phyloP scores from a whole-genome alignment of 192 early-diverging fungal genomes.

The Backusella parvicylindrica region DNA sequence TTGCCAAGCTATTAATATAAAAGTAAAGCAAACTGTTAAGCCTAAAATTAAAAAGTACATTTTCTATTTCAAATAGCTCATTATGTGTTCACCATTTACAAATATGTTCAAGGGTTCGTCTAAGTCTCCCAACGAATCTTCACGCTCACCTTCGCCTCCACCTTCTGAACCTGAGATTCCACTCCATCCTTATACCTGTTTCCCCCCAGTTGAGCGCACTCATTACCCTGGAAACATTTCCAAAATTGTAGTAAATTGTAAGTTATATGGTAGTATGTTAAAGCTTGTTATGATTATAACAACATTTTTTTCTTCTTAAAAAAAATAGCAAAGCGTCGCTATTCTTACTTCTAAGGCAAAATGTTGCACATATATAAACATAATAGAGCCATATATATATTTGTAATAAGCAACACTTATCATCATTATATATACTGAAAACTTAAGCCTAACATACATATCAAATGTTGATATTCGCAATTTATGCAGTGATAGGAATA shows the following conservation, averaged over 20 bases:
- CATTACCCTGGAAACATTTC: not conserved
- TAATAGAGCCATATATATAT: not conserved
- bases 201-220: not conserved
- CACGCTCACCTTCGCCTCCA: not conserved
- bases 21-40: not conserved
- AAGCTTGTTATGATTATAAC: not conserved
- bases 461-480: too few relatives aligned
- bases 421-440: too few relatives aligned
- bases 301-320: too few relatives aligned
- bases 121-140: not conserved
- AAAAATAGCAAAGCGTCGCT: not conserved
- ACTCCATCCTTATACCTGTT: not conserved
- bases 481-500: too few relatives aligned
- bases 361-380: not conserved
- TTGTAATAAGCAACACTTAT: not conserved
- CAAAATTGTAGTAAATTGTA: not conserved
- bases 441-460: too few relatives aligned
- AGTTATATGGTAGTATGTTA: not conserved
- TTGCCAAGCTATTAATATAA: not conserved
- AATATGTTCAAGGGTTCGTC: not conserved
- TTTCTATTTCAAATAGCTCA: not conserved
- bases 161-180: not conserved
- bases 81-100: not conserved
- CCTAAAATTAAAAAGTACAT: not conserved
- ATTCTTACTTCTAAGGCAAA: not conserved